phyloP scores from a whole-genome alignment of 495 filamentous ascomycete species.

The Aspergillus wentii region DNA sequence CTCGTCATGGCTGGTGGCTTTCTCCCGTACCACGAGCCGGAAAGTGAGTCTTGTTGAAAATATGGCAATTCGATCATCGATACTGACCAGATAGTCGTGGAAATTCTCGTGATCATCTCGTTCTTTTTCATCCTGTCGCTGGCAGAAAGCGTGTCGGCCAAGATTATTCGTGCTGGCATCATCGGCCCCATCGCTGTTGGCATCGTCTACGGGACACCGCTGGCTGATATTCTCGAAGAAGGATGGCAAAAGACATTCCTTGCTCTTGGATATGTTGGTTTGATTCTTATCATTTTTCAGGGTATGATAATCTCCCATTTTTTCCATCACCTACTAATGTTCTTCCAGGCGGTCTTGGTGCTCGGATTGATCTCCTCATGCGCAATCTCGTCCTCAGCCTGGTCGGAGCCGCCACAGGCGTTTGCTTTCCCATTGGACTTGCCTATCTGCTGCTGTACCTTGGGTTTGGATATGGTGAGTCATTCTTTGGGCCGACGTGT shows the following conservation, averaged over 20 bases:
- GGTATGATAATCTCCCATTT: conserved; percentile 13
- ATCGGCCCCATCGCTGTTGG: conserved; percentile 31
- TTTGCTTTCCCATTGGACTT: conserved; percentile 27
- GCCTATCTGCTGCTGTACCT: conserved; percentile 27
- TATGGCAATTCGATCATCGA: not conserved
- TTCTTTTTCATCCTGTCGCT: conserved; percentile 32
- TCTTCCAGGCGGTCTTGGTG: conserved; percentile 25
- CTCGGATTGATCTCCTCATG: conserved; percentile 28
- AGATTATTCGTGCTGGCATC: conserved; percentile 26
- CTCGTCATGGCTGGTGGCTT: conserved; percentile 30
- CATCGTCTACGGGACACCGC: conserved; percentile 28
- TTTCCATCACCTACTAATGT: not conserved
- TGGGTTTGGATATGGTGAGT: conserved; percentile 25
- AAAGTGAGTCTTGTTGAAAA: conserved; percentile 15
- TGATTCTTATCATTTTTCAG: conserved; percentile 34
- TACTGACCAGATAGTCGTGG: conserved; percentile 16
- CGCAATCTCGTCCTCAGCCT: conserved; percentile 26
- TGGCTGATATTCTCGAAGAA: conserved; percentile 26
- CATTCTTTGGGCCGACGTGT: no score
- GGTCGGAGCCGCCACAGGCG: conserved; percentile 26
- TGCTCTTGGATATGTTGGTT: conserved; percentile 28
- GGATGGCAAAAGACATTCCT: conserved; percentile 29
- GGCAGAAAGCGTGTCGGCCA: conserved; percentile 26
- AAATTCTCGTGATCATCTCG: conserved; percentile 27
- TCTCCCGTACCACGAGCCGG: conserved; percentile 28